A percentile compares a stretch with the other conserved stretches of the same genome.
phyloP scores from a whole-genome alignment of 352 stramenopile species.

The Phytophthora sansomeana region DNA sequence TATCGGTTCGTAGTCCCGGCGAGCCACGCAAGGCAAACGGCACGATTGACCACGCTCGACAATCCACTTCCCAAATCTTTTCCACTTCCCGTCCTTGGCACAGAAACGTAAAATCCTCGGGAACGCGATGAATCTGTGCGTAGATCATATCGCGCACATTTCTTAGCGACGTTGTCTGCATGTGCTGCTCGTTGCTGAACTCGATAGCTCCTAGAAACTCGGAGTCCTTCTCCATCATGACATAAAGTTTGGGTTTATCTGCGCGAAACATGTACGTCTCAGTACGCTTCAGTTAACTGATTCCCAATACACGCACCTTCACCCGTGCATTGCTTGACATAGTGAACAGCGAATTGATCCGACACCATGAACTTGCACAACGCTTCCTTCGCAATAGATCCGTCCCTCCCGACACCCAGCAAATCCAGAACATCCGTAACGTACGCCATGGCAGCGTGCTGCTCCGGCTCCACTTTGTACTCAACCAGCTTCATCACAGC shows the following conservation, averaged over 20 bases:
- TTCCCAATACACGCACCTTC: slow-evolving; percentile 35
- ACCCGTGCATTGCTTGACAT: slow-evolving; percentile 69
- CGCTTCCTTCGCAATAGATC: slow-evolving; percentile 38
- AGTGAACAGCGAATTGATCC: slow-evolving; percentile 61
- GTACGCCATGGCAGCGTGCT: slow-evolving; percentile 50
- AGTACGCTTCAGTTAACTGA: not conserved
- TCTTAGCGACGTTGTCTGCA: slow-evolving; percentile 57
- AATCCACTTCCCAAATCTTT: slow-evolving; percentile 63
- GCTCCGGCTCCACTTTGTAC: slow-evolving; percentile 55
- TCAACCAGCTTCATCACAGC: slow-evolving; percentile 70
- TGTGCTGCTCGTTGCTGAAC: slow-evolving; percentile 61
- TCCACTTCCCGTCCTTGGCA: slow-evolving; percentile 60
- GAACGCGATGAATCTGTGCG: slow-evolving; percentile 45
- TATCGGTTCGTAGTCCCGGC: slow-evolving; percentile 48
- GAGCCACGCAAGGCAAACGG: slow-evolving; percentile 68
- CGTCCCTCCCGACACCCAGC: slow-evolving; percentile 33
- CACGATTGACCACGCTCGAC: slow-evolving; percentile 61
- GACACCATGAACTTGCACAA: slow-evolving; percentile 67
- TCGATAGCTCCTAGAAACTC: slow-evolving; percentile 68
- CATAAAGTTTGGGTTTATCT: slow-evolving; percentile 70
- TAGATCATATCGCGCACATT: slow-evolving; percentile 60
- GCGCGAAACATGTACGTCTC: not conserved
- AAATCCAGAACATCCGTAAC: slow-evolving; percentile 48
- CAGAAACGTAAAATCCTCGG: slow-evolving; percentile 59
- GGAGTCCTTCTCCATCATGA: slow-evolving; percentile 68